phyloP scores from a whole-genome alignment of 495 filamentous ascomycete genomes.

The Penicillium turbatum region DNA sequence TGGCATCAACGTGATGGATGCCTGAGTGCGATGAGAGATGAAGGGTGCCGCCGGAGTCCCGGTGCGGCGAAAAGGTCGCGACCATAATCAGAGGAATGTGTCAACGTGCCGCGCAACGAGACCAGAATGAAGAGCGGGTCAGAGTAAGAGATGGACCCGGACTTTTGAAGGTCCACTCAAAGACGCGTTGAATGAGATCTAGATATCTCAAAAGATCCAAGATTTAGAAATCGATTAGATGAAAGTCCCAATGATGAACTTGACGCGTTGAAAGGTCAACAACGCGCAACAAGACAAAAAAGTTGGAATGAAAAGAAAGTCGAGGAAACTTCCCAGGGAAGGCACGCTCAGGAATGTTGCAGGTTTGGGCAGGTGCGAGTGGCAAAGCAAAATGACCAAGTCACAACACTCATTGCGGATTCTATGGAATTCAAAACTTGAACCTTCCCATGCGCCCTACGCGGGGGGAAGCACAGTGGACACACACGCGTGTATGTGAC shows the following conservation, averaged over 20 bases:
- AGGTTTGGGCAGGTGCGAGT: neutral
- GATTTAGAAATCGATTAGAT: neutral
- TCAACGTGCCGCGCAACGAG: conserved; percentile 15
- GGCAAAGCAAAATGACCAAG: conserved; percentile 1
- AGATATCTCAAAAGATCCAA: neutral
- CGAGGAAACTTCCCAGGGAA: neutral
- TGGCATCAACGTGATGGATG: conserved; percentile 72
- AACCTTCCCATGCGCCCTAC: neutral
- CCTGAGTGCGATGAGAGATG: conserved; percentile 81
- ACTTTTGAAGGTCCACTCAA: neutral
- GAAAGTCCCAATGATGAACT: neutral
- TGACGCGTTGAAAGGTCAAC: conserved; percentile 1
- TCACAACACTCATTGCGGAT: conserved; percentile 4
- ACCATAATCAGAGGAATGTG: conserved; percentile 42
- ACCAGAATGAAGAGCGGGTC: conserved; percentile 18
- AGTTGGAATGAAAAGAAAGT: neutral
- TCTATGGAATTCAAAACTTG: conserved; percentile 5
- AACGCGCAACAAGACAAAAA: neutral
- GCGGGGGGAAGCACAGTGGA: neutral
- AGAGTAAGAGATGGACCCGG: neutral
- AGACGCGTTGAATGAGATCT: neutral
- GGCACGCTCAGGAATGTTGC: conserved; percentile 7
- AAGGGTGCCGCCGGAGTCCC: conserved; percentile 69
- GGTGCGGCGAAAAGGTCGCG: conserved; percentile 51
- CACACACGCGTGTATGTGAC: neutral